These are phyloP conservation scores for Trifolium fragiferum DNA, from an alignment of 306 rosid species.

Conservation along the genomic window DNA sequence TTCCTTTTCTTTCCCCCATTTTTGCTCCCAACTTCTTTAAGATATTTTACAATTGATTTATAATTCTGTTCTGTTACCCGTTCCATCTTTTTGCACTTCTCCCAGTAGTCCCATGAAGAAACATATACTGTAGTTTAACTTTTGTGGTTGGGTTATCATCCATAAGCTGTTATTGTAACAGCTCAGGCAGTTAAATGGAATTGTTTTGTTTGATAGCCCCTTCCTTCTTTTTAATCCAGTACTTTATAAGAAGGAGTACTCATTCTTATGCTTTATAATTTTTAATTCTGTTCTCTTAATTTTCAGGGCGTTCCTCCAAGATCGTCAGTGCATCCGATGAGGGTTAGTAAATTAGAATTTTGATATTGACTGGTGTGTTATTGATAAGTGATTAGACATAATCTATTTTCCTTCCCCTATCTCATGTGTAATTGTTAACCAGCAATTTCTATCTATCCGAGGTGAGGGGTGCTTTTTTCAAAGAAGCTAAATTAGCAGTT, in stretches of 20 bases:
- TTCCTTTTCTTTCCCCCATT: neutral
- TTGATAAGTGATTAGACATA: constrained; percentile 7
- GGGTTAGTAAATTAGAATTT: constrained; percentile 63
- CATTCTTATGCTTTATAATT: neutral
- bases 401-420: constrained; percentile 18
- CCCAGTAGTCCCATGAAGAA: constrained; percentile 8
- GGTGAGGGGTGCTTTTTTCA: too few species aligned
- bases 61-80: constrained; percentile 4
- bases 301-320: constrained; percentile 99
- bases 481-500: too few species aligned
- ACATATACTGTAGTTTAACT: neutral
- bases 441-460: too few species aligned
- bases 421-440: constrained; percentile 13
- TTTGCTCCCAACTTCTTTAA: constrained; percentile 13
- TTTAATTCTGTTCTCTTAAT: constrained; percentile 28
- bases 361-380: constrained; percentile 33
- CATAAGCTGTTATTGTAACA: constrained; percentile 31
- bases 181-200: constrained; percentile 25
- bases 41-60: constrained; percentile 29
- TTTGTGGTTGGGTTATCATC: constrained; percentile 30
- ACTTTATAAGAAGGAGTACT: too few species aligned
- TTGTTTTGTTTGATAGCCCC: constrained; percentile 4
- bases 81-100: neutral
- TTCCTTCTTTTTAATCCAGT: neutral
- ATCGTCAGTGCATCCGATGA: constrained; percentile 96